Percentiles rank a stretch among this genome's conserved stretches.
Evolutionary conservation across 2,329 filamentous ascomycete species (phyloP).

Genomic region (Trichoderma asperellum): DNA sequence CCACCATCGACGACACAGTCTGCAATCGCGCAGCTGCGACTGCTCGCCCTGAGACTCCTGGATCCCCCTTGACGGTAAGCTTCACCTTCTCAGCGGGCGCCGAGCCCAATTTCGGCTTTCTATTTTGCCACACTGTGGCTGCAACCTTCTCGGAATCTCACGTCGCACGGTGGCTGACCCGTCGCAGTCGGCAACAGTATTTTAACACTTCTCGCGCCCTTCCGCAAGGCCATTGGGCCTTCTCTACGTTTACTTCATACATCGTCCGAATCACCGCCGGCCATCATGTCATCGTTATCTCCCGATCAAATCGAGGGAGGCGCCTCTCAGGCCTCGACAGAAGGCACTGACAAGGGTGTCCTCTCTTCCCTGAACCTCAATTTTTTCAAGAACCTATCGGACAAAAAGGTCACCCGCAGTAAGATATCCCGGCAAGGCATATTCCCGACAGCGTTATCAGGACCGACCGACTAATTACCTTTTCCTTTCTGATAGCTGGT

Average conservation of each 20-base stretch:
- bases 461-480: constrained; percentile 28
- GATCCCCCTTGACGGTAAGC: background rate
- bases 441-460: background rate
- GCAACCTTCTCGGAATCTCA: constrained; percentile 20
- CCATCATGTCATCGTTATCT: constrained; percentile 50
- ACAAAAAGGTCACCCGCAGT: constrained; percentile 82
- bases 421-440: constrained; percentile 30
- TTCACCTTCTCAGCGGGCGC: background rate
- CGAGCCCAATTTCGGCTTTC: background rate
- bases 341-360: constrained; percentile 45
- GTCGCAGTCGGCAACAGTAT: constrained; percentile 12
- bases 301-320: constrained; percentile 42
- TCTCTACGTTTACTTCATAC: background rate
- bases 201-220: constrained; percentile 20
- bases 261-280: background rate
- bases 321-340: constrained; percentile 36
- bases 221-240: background rate
- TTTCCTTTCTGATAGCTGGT: constrained; percentile 62
- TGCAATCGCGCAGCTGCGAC: background rate
- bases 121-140: constrained; percentile 26
- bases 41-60: background rate
- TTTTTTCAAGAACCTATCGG: constrained; percentile 69
- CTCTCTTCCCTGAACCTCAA: constrained; percentile 47
- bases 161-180: constrained; percentile 24
- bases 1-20: background rate